Evolutionary conservation across 257 asterid species (phyloP).

Genomic region (Sherardia arvensis): DNA sequence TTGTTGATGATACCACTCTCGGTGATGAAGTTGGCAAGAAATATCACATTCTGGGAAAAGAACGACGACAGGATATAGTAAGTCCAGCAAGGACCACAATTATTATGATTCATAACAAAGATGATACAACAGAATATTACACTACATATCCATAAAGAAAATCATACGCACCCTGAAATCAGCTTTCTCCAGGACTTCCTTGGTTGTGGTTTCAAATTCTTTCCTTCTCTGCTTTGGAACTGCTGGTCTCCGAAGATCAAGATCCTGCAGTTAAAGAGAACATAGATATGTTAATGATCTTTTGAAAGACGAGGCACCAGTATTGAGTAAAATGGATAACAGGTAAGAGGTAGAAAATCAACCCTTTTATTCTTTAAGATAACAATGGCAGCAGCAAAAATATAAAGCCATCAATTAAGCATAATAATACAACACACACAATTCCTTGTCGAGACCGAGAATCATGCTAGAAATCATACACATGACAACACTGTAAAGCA

Average conservation of each 20-base stretch:
- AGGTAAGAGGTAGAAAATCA: background rate
- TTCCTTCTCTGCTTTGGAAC: slow-evolving; percentile 51
- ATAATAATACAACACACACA: background rate
- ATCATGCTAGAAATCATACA: background rate
- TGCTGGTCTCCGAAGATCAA: slow-evolving; percentile 68
- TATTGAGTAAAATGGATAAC: background rate
- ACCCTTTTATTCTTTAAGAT: too few species aligned
- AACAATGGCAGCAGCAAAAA: too few species aligned
- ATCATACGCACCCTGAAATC: slow-evolving; percentile 81
- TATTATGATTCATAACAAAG: background rate
- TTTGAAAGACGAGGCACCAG: background rate
- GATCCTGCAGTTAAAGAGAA: slow-evolving; percentile 49
- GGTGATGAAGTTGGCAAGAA: slow-evolving; percentile 78
- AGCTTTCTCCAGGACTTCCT: slow-evolving; percentile 71
- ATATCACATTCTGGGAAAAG: slow-evolving; percentile 66
- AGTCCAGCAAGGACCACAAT: background rate
- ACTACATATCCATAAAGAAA: slow-evolving; percentile 7
- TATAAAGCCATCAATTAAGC: too few species aligned
- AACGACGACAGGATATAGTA: slow-evolving; percentile 2
- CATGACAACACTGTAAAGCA: background rate
- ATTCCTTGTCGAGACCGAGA: background rate
- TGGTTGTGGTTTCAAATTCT: slow-evolving; percentile 69
- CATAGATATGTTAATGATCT: slow-evolving; percentile 10
- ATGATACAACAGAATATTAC: background rate
- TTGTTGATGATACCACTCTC: slow-evolving; percentile 79